These are phyloP conservation scores for Candida adriatica DNA, from an alignment of 805 yeast species.

Conservation along the genomic window DNA sequence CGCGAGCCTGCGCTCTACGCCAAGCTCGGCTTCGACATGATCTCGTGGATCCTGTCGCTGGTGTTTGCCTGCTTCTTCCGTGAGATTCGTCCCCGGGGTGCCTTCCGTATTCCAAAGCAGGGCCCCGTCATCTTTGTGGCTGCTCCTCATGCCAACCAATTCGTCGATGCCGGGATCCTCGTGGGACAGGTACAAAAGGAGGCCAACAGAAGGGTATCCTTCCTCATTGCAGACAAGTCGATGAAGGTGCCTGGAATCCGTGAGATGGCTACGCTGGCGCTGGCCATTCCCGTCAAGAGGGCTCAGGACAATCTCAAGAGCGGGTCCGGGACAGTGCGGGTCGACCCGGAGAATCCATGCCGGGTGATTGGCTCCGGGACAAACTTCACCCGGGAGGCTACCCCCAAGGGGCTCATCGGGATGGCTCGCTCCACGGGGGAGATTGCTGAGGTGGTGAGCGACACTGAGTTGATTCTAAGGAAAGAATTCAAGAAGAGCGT, in stretches of 20 bases:
- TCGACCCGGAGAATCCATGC: slow-evolving; percentile 49
- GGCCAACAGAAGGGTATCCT: slow-evolving; percentile 64
- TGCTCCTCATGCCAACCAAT: slow-evolving; percentile 96
- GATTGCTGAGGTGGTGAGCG: slow-evolving; percentile 59
- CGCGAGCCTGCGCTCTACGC: slow-evolving; percentile 13
- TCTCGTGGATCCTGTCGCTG: slow-evolving; percentile 40
- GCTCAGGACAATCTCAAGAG: slow-evolving; percentile 77
- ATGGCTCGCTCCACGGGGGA: slow-evolving; percentile 78
- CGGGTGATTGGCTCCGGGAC: slow-evolving; percentile 62
- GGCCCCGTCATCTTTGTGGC: slow-evolving; percentile 92
- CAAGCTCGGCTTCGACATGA: slow-evolving; percentile 41
- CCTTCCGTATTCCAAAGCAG: slow-evolving; percentile 56
- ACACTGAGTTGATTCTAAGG: slow-evolving; percentile 59
- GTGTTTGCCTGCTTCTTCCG: slow-evolving; percentile 72
- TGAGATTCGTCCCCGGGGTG: slow-evolving; percentile 84
- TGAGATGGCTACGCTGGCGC: slow-evolving; percentile 62
- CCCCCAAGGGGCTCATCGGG: slow-evolving; percentile 60
- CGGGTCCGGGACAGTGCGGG: slow-evolving; percentile 60
- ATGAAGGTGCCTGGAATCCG: slow-evolving; percentile 65
- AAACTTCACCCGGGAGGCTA: slow-evolving; percentile 49
- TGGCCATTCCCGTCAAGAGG: slow-evolving; percentile 85
- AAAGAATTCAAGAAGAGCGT: slow-evolving; percentile 61
- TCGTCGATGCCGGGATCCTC: slow-evolving; percentile 71
- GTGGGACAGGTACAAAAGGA: slow-evolving; percentile 72
- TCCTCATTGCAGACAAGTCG: slow-evolving; percentile 81